Evolutionary conservation across 179 eudicot genomes (phyloP).

Genomic region (Patellifolia procumbens): DNA sequence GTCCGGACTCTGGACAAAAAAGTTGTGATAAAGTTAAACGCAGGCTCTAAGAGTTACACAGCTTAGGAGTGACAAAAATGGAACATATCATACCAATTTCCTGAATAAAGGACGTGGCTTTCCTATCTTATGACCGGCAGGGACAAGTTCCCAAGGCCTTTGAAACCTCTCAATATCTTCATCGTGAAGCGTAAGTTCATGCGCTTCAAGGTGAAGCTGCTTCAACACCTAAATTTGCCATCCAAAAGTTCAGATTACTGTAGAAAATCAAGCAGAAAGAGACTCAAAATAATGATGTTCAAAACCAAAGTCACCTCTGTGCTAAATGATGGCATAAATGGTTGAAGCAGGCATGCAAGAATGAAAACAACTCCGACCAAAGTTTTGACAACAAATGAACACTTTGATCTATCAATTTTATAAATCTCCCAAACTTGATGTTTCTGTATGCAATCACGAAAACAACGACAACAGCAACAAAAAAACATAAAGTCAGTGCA

Average conservation of each 20-base stretch:
- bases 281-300: neutral
- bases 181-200: conserved; percentile 1
- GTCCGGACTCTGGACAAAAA: neutral
- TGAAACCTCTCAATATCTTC: no score
- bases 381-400: conserved; percentile 19
- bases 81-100: conserved; percentile 8
- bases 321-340: conserved; percentile 25
- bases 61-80: neutral
- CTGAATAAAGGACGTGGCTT: conserved; percentile 15
- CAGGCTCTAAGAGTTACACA: neutral
- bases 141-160: conserved; percentile 22
- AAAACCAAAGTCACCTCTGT: conserved; percentile 7
- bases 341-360: conserved; percentile 24
- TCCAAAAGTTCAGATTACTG: neutral
- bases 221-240: no score
- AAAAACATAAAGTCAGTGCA: neutral
- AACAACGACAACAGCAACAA: no score
- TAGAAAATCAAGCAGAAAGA: neutral
- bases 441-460: neutral
- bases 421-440: conserved; percentile 7
- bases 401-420: neutral
- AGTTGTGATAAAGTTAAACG: neutral
- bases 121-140: conserved; percentile 19
- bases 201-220: conserved; percentile 9
- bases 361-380: conserved; percentile 17